A percentile compares a stretch with the other conserved stretches of the same genome.
These are phyloP conservation scores for Penstemon davidsonii DNA, from an alignment of 257 asterid species.

Conservation along the genomic window DNA sequence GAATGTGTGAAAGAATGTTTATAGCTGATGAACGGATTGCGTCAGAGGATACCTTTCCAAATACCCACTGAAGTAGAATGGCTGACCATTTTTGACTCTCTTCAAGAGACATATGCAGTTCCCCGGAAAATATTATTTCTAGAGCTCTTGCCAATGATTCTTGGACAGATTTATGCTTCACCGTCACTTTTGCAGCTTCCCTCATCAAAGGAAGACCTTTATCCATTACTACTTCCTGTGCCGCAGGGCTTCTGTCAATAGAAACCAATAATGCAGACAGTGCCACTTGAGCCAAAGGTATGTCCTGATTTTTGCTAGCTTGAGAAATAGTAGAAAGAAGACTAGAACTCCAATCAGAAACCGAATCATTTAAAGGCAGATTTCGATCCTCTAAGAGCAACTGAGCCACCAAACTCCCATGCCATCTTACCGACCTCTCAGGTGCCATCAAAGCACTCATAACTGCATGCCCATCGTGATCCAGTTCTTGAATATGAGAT, in stretches of 20 bases:
- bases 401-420: slow-evolving; percentile 91
- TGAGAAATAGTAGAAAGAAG: slow-evolving; percentile 87
- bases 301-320: slow-evolving; percentile 87
- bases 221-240: slow-evolving; percentile 77
- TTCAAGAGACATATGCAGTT: slow-evolving; percentile 84
- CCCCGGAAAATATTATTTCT: slow-evolving; percentile 67
- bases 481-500: slow-evolving; percentile 88
- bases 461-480: slow-evolving; percentile 82
- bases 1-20: slow-evolving; percentile 79
- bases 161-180: slow-evolving; percentile 71
- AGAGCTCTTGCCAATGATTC: slow-evolving; percentile 90
- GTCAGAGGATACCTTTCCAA: slow-evolving; percentile 66
- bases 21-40: slow-evolving; percentile 74
- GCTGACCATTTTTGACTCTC: slow-evolving; percentile 97
- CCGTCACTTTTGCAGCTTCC: slow-evolving; percentile 76
- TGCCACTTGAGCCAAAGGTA: slow-evolving; percentile 76
- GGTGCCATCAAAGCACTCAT: slow-evolving; percentile 94
- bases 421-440: slow-evolving; percentile 99
- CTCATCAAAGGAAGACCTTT: slow-evolving; percentile 89
- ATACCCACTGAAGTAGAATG: slow-evolving; percentile 84
- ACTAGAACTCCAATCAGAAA: slow-evolving; percentile 88
- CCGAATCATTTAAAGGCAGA: slow-evolving; percentile 76
- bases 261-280: slow-evolving; percentile 83
- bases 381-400: slow-evolving; percentile 78
- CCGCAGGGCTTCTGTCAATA: slow-evolving; percentile 77